Percentiles rank a stretch among this genome's conserved stretches.
phyloP scores from a whole-genome alignment of 1,284 basidiomycete species.

The Cerioporus squamosus region DNA sequence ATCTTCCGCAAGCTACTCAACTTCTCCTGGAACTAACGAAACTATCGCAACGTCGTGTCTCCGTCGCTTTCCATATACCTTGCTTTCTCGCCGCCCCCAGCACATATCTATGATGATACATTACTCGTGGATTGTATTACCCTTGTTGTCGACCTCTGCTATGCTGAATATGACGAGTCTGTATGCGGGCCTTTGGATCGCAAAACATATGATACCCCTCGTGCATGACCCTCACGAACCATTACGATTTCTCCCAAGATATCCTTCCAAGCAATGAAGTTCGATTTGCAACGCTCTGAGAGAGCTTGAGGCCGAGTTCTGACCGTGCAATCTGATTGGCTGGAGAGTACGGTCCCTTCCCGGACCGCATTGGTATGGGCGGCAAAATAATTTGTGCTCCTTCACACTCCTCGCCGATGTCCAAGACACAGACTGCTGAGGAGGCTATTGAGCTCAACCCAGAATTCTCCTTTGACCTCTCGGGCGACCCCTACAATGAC shows the following conservation, averaged over 20 bases:
- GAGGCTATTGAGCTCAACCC: constrained; percentile 76
- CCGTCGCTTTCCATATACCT: constrained; percentile 25
- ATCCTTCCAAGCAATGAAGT: background rate
- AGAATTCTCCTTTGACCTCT: constrained; percentile 83
- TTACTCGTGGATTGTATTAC: constrained; percentile 32
- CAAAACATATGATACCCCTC: constrained; percentile 12
- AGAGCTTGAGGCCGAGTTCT: too few relatives aligned
- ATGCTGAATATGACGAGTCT: constrained; percentile 28
- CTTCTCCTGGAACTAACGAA: constrained; percentile 33
- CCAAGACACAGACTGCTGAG: constrained; percentile 18
- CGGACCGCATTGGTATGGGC: constrained; percentile 8
- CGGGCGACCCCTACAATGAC: constrained; percentile 69
- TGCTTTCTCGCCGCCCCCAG: constrained; percentile 24
- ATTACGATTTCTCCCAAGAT: background rate
- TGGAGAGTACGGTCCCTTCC: background rate
- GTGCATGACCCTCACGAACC: constrained; percentile 4
- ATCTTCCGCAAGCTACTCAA: constrained; percentile 33
- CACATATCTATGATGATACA: constrained; percentile 30
- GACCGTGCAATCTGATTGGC: background rate
- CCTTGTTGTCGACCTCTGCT: constrained; percentile 29
- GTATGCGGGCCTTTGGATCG: constrained; percentile 25
- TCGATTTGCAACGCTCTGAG: background rate
- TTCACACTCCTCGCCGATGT: constrained; percentile 19
- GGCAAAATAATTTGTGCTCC: constrained; percentile 18
- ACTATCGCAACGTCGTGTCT: constrained; percentile 2